Base-by-base conservation (phyloP, 2,329 filamentous ascomycete species). In the Fusarium illudens region DNA sequence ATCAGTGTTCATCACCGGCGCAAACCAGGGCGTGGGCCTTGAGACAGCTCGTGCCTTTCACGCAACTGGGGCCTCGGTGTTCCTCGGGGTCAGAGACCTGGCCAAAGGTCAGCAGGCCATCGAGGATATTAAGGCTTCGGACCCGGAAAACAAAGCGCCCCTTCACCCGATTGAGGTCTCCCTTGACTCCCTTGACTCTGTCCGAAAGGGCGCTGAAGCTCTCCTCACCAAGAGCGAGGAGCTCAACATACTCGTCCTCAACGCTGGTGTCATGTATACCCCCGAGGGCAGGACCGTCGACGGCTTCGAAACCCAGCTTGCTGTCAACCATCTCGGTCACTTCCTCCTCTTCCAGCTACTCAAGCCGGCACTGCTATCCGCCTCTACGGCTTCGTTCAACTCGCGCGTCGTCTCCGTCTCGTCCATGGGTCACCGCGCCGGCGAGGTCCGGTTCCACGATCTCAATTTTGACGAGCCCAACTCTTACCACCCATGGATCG, bases 371-470 rank as follows among this genome's bases (percentile, higher is more conserved):
- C 71, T 87, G 7, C 72, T 86, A 0, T 66, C 76, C 0, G 77
- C 78, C 5, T 68, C 78, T 1, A 81, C 78, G 0, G 73, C 80
- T 0, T 64, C 71, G 0, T 84, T 82, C 54, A 71, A 78, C 6
- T 84, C 81, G 0, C 80, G 86, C 2, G 81, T 87, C 3, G 77
- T 88, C 46, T 73, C 76, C 1, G 71, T 87, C 1, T 78, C 82
- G 0, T 83, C 81, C 2, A 67, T 77, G 0, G 83, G 70, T 2
- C 85, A 87, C 9, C 62, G 68, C 0, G 8, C 32, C 0, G 32
- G 52, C 4, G 46, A 20, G 6, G 36, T 71, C 19, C 62, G 56
- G 12, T 58, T 62, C 46, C 55, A 58, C 1, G 69, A 73, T 22
- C 65, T 63, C 13, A 69, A 70, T 10, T 57, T 57, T 3, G 59